phyloP scores from a whole-genome alignment of 2,329 filamentous ascomycete genomes.

The Cryphonectria japonica region DNA sequence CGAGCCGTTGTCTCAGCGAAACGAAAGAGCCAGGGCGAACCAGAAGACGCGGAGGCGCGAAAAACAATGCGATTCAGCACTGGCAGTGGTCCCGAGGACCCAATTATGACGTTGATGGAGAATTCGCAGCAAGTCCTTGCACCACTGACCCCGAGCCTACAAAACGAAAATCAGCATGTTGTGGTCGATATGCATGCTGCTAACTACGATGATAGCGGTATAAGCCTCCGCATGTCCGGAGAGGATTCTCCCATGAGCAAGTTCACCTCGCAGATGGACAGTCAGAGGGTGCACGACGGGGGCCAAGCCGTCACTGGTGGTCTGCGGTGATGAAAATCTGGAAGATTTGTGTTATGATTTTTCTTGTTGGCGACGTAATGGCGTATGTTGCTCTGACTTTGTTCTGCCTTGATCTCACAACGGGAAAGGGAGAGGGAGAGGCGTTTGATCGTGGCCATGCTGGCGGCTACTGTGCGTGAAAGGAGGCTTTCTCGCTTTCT shows the following conservation, averaged over 20 bases:
- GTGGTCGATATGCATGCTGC: constrained; percentile 48
- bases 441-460: background rate
- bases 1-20: constrained; percentile 36
- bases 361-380: constrained; percentile 6
- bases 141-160: constrained; percentile 51
- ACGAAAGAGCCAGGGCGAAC: constrained; percentile 14
- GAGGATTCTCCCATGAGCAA: constrained; percentile 67
- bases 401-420: background rate
- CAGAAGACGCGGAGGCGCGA: constrained; percentile 15
- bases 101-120: constrained; percentile 46
- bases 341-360: constrained; percentile 4
- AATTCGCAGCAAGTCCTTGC: constrained; percentile 55
- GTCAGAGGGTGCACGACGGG: constrained; percentile 19
- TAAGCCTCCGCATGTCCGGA: constrained; percentile 70
- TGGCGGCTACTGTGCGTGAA: background rate
- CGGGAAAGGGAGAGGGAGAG: background rate
- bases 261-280: constrained; percentile 46
- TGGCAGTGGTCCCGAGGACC: constrained; percentile 48
- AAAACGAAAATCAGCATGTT: constrained; percentile 49
- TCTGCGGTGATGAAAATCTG: constrained; percentile 18
- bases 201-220: constrained; percentile 73
- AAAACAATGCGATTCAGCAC: constrained; percentile 44
- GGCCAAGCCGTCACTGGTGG: constrained; percentile 19
- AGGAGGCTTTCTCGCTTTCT: constrained; percentile 4
- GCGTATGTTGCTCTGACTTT: background rate